These are phyloP conservation scores for Cyclostephanos invisitatus DNA, from an alignment of 108 stramenopile species.

Conservation along the genomic window DNA sequence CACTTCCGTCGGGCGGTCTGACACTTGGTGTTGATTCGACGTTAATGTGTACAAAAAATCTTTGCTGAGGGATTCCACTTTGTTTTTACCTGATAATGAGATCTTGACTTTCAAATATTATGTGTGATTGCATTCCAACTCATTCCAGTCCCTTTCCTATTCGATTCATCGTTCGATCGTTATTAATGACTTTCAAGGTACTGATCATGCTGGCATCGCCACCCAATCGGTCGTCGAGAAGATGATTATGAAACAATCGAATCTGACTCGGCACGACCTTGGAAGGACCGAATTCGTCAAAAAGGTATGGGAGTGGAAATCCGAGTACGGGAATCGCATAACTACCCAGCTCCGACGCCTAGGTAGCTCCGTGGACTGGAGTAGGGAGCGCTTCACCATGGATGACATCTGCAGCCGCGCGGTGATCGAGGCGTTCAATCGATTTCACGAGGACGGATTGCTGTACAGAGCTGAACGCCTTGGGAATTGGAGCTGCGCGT, in stretches of 20 bases:
- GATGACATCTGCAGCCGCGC: conserved; percentile 93
- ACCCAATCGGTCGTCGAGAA: conserved; percentile 99
- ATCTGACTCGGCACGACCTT: conserved; percentile 93
- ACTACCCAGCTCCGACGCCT: conserved; percentile 89
- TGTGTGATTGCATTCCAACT: not conserved
- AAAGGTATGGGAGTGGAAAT: conserved; percentile 99
- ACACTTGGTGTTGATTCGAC: conserved; percentile 47
- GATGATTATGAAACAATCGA: conserved; percentile 92
- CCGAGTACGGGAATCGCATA: conserved; percentile 91
- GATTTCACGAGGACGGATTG: conserved; percentile 95
- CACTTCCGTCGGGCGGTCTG: conserved; percentile 53
- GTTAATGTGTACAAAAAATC: conserved; percentile 46
- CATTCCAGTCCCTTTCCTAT: not conserved
- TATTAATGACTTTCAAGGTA: conserved; percentile 60
- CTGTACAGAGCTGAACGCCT: conserved; percentile 93
- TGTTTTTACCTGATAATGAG: not conserved
- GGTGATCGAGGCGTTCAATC: conserved; percentile 91
- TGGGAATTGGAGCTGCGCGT: conserved; percentile 98
- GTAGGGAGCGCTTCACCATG: conserved; percentile 98
- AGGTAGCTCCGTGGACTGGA: conserved; percentile 95
- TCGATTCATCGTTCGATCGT: conserved; percentile 2
- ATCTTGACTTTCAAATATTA: not conserved
- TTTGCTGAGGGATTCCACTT: conserved; percentile 36
- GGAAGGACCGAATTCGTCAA: conserved; percentile 94
- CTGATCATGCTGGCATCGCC: conserved; percentile 99